phyloP scores from a whole-genome alignment of 2,329 filamentous ascomycete genomes.

The Lecanicillium sp. region DNA sequence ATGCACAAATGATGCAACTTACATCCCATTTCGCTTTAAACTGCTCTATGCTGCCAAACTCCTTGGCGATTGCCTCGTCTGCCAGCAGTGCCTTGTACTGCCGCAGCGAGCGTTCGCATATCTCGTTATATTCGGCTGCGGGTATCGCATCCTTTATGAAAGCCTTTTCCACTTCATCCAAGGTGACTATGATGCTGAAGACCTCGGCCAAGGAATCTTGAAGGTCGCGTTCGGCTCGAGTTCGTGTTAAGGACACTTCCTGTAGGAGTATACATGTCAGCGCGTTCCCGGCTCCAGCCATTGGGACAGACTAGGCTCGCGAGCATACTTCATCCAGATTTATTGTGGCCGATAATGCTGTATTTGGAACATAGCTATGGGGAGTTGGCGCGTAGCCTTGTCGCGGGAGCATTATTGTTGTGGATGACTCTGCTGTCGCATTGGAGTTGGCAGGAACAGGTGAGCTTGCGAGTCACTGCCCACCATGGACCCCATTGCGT shows the following conservation, averaged over 20 bases:
- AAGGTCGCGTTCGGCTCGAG: constrained; percentile 80
- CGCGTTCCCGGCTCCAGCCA: not conserved
- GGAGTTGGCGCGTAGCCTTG: constrained; percentile 84
- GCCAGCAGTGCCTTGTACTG: constrained; percentile 94
- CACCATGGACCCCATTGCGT: too few species aligned
- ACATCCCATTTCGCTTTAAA: constrained; percentile 94
- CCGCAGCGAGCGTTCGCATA: constrained; percentile 85
- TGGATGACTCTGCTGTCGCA: constrained; percentile 13
- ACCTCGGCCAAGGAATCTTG: constrained; percentile 95
- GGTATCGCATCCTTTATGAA: constrained; percentile 93
- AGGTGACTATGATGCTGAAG: constrained; percentile 92
- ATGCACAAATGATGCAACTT: too few species aligned
- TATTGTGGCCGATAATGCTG: constrained; percentile 76
- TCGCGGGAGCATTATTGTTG: constrained; percentile 39
- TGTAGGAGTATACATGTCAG: constrained; percentile 24
- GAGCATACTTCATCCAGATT: constrained; percentile 76
- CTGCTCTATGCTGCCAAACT: constrained; percentile 79
- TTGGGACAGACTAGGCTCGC: not conserved
- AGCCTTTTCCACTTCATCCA: constrained; percentile 92
- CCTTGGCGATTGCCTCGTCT: constrained; percentile 82
- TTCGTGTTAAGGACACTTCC: constrained; percentile 90
- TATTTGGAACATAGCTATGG: constrained; percentile 85
- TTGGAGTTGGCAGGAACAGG: too few species aligned
- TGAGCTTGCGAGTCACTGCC: too few species aligned
- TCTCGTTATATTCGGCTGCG: constrained; percentile 91